phyloP scores from a whole-genome alignment of 257 asterid genomes.

The Ehretia macrophylla region DNA sequence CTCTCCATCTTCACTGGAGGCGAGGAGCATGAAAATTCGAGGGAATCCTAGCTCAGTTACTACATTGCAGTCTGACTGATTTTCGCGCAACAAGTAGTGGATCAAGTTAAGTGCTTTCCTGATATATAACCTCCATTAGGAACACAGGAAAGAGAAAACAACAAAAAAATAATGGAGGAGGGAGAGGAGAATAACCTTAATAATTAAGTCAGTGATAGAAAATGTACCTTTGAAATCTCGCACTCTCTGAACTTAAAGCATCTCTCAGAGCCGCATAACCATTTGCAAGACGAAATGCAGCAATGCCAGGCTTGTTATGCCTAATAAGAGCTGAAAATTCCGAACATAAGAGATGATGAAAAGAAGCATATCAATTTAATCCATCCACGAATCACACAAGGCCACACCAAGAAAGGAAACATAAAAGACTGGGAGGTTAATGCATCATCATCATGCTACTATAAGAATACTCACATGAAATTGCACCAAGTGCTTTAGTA shows the following conservation, averaged over 20 bases:
- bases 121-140: constrained; percentile 14
- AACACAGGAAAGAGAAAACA: neutral
- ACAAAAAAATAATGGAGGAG: neutral
- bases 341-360: neutral
- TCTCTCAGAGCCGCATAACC: constrained; percentile 76
- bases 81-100: constrained; percentile 53
- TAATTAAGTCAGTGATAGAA: neutral
- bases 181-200: neutral
- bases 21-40: constrained; percentile 65
- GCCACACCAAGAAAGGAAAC: neutral
- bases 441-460: neutral
- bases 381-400: neutral
- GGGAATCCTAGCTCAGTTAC: constrained; percentile 65
- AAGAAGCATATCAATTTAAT: constrained; percentile 8
- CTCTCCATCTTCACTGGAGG: constrained; percentile 63
- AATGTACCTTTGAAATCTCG: constrained; percentile 66
- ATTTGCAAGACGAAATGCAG: constrained; percentile 78
- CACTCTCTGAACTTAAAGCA: constrained; percentile 64
- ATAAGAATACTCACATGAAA: constrained; percentile 53
- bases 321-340: constrained; percentile 65
- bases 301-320: constrained; percentile 68
- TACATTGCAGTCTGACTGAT: constrained; percentile 46
- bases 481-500: constrained; percentile 83
- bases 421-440: no score
- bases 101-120: constrained; percentile 90